phyloP scores from a whole-genome alignment of 805 yeast genomes.

The Wickerhamiella domercqiae region DNA sequence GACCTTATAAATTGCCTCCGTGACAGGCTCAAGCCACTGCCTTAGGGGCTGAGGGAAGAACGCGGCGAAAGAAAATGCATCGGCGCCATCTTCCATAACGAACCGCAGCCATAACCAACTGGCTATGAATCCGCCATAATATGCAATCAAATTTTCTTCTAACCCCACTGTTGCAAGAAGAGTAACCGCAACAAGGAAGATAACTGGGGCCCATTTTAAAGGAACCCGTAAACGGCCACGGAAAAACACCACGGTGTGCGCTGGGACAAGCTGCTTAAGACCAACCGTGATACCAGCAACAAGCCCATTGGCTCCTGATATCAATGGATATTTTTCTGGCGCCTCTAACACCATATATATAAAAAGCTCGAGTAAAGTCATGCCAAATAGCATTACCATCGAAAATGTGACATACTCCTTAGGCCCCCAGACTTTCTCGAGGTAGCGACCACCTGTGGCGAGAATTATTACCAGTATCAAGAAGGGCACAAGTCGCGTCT shows the following conservation, averaged over 20 bases:
- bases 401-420: slow-evolving; percentile 36
- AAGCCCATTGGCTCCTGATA: slow-evolving; percentile 23
- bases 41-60: slow-evolving; percentile 62
- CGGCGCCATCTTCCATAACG: slow-evolving; percentile 75
- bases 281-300: slow-evolving; percentile 46
- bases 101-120: slow-evolving; percentile 72
- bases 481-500: slow-evolving; percentile 29
- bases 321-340: neutral
- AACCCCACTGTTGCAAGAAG: slow-evolving; percentile 19
- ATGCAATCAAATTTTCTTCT: slow-evolving; percentile 16
- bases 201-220: slow-evolving; percentile 28
- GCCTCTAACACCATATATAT: slow-evolving; percentile 4
- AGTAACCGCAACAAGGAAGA: slow-evolving; percentile 22
- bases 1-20: slow-evolving; percentile 14
- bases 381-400: slow-evolving; percentile 24
- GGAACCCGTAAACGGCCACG: slow-evolving; percentile 32
- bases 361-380: slow-evolving; percentile 20
- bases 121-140: slow-evolving; percentile 36
- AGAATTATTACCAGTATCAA: slow-evolving; percentile 27
- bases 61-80: slow-evolving; percentile 66
- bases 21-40: slow-evolving; percentile 33
- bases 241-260: slow-evolving; percentile 38
- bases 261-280: slow-evolving; percentile 49
- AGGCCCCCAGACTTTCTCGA: slow-evolving; percentile 52
- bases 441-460: slow-evolving; percentile 43